A percentile compares a stretch with the other conserved stretches of the same genome.
Conservation (phyloP, 257 asterid genomes). For the Phtheirospermum japonicum region DNA sequence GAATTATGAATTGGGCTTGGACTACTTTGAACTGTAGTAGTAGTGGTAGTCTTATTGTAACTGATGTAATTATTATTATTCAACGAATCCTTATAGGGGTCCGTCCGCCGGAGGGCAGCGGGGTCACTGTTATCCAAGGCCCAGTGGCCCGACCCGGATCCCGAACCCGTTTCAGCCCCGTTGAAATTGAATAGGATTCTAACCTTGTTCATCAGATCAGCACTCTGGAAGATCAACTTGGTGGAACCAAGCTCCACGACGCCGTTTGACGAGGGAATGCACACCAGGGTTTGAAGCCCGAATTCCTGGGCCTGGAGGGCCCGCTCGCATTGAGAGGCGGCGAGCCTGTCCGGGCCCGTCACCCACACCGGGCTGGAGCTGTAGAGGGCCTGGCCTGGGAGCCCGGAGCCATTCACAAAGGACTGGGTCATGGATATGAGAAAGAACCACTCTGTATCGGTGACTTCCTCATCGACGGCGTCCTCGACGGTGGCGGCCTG, state of each 20-base stretch:
- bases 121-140: constrained; percentile 45
- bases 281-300: constrained; percentile 66
- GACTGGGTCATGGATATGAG: constrained; percentile 72
- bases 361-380: constrained; percentile 62
- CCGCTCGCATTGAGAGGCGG: constrained; percentile 47
- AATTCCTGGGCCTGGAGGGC: constrained; percentile 55
- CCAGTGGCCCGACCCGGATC: constrained; percentile 42
- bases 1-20: no score
- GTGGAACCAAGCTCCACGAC: constrained; percentile 80
- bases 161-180: constrained; percentile 38
- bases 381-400: constrained; percentile 68
- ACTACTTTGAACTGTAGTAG: no score
- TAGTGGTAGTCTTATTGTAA: no score
- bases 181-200: constrained; percentile 52
- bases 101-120: constrained; percentile 45
- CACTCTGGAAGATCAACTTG: constrained; percentile 52
- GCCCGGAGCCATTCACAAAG: constrained; percentile 52
- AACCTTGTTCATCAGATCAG: constrained; percentile 66
- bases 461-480: constrained; percentile 67
- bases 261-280: constrained; percentile 62
- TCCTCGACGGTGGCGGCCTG: constrained; percentile 36
- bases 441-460: constrained; percentile 84
- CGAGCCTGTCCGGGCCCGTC: constrained; percentile 48
- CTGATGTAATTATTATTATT: no score
- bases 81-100: no score